Base-by-base conservation (phyloP, 257 asterid species). In the Nicotiana noctiflora region DNA sequence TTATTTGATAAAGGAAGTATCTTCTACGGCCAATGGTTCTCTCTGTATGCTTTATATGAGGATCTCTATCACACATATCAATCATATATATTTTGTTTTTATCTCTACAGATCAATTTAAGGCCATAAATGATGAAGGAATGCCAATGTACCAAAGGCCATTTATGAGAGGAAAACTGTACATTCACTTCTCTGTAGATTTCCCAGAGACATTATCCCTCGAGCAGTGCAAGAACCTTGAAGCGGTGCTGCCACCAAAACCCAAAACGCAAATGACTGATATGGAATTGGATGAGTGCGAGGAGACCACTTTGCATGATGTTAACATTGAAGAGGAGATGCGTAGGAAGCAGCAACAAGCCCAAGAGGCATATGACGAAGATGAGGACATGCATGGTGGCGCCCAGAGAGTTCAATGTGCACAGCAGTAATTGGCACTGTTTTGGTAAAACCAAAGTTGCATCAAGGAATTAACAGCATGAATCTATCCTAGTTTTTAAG, bases 91-190 rank as follows among this genome's bases (percentile, higher is more conserved):
- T 66, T 23, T 51, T 13, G 6, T 8, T 44, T 68, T 70, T 59
- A 53, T 4, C 49, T 23, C 13, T 8, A 32, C 84, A 81, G 81
- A 78, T 75, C 85, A 79, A 81, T 84, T 79, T 21, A 82, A 82
- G 67, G 87, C 83, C 65, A 84, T 84, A 60, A 84, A 82, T 19
- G 85, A 84, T 53, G 87, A 84, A 82, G 87, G 85, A 44, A 84
- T 84, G 87, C 85, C 87, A 0, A 84, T 84, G 79, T 82, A 84
- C 76, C 83, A 55, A 52, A 84, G 79, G 65, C 80, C 85, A 14
- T 84, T 84, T 82, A 84, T 84, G 87, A 84, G 76, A 62, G 87
- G 87, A 40, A 84, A 84, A 17, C 72, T 84, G 32, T 84, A 84
- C 80, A 82, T 84, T 23, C 85, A 84, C 70, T 84, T 84, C 23